Evolutionary conservation across 345 rosid genomes (phyloP).

Genomic region (Ricinus communis): DNA sequence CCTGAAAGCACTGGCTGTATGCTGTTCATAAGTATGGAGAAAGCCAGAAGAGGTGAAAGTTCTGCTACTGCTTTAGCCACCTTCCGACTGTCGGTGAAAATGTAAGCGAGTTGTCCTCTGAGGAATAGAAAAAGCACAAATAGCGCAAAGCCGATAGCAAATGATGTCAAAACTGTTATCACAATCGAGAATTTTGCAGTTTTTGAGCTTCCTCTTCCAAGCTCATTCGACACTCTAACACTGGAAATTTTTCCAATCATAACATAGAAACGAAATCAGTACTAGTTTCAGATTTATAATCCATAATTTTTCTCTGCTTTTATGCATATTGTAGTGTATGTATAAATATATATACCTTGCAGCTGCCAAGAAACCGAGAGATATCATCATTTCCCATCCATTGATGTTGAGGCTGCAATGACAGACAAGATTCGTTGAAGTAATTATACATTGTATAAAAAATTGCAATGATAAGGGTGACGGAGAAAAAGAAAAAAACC

Average conservation of each 20-base stretch:
- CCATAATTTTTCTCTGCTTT: no score
- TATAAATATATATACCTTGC: constrained; percentile 44
- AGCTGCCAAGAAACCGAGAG: constrained; percentile 75
- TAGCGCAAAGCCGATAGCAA: constrained; percentile 46
- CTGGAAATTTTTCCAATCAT: constrained; percentile 33
- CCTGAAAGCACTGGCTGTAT: constrained; percentile 88
- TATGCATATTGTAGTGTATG: no score
- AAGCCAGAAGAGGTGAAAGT: constrained; percentile 66
- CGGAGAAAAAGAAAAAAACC: neutral
- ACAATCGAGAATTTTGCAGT: constrained; percentile 56
- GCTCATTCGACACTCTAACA: constrained; percentile 81
- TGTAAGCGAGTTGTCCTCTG: constrained; percentile 56
- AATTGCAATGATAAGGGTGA: neutral
- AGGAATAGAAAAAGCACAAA: constrained; percentile 48
- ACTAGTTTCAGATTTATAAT: no score
- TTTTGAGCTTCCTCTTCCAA: constrained; percentile 64
- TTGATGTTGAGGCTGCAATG: constrained; percentile 60
- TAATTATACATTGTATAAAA: no score
- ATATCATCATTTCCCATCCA: constrained; percentile 82
- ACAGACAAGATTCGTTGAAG: neutral
- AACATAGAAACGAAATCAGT: neutral
- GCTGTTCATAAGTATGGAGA: constrained; percentile 74
- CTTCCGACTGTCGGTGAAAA: constrained; percentile 51
- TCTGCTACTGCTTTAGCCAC: constrained; percentile 65
- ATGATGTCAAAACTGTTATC: constrained; percentile 44